Evolutionary conservation across 1,284 basidiomycete species (phyloP), one percentile per base, ranked within the genome.

Genomic region (Rhizoctonia solani): DNA sequence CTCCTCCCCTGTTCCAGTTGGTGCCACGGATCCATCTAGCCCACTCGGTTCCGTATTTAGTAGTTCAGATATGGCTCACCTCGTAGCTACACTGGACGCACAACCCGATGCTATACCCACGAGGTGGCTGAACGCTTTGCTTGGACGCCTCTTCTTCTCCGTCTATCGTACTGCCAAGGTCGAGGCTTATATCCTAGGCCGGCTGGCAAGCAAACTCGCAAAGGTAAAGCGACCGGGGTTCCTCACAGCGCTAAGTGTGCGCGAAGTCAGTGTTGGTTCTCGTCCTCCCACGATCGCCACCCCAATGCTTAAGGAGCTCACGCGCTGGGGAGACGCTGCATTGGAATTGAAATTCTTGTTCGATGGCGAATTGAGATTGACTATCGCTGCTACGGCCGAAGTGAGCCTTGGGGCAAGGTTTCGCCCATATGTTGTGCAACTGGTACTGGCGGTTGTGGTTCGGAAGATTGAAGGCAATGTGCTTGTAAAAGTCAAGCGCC

Each of bases 281-380:
- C 87, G 82, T 39, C 85, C 92, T 0, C 93, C 91, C 13, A 89
- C 87, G 67, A 82, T 96, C 69, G 92, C 89, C 80, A 95, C 96
- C 72, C 96, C 96, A 0, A 98, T 98, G 95, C 83, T 99, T 68
- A 98, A 98, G 79, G 92, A 96, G 72, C 85, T 98, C 63, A 95
- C 92, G 1, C 87, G 88, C 69, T 92, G 96, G 70, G 96, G 97
- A 19, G 92, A 96, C 71, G 92, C 94, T 0, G 84, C 91, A 9
- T 83, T 98, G 76, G 95, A 98, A 73, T 85, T 95, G 6, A 89
- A 91, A 69, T 76, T 97, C 16, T 84, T 85, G 85, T 85, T 96
- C 79, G 89, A 89, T 71, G 94, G 94, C 53, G 90, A 93, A 73
- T 79, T 98, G 23, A 85, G 94, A 13, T 89, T 98, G 69, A 97